Conservation (phyloP, 345 rosid species). For the Aquilaria yunnanensis region DNA sequence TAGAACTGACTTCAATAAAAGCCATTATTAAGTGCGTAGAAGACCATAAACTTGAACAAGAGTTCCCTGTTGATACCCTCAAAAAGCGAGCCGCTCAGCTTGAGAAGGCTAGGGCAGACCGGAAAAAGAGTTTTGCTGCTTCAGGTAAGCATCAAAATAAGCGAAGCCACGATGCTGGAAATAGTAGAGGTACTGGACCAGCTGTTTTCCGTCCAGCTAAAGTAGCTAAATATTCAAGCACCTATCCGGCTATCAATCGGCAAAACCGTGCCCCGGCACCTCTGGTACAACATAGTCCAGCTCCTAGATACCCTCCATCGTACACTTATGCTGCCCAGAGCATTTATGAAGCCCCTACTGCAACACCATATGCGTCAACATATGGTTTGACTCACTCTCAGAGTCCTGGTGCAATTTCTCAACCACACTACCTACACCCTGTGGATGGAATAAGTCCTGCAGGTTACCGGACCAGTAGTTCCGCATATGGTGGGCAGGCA, state of each 20-base stretch:
- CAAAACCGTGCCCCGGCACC: constrained; percentile 27
- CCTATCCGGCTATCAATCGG: constrained; percentile 25
- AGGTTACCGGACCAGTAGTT: constrained; percentile 18
- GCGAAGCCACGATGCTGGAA: constrained; percentile 24
- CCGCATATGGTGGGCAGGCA: constrained; percentile 25
- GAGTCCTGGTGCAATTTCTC: constrained; percentile 29
- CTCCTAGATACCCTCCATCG: constrained; percentile 31
- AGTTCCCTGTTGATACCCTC: constrained; percentile 33
- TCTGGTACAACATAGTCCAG: constrained; percentile 34
- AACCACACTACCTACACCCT: constrained; percentile 31
- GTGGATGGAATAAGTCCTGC: constrained; percentile 20
- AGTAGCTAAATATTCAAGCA: constrained; percentile 35
- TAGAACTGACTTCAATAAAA: constrained; percentile 44
- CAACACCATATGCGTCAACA: constrained; percentile 21
- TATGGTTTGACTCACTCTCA: constrained; percentile 28
- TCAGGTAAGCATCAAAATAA: constrained; percentile 35
- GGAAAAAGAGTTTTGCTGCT: constrained; percentile 34
- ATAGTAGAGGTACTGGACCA: constrained; percentile 25
- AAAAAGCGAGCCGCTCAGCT: constrained; percentile 36
- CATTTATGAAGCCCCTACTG: constrained; percentile 28
- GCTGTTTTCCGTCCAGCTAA: constrained; percentile 37
- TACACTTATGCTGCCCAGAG: constrained; percentile 35
- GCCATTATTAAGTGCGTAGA: constrained; percentile 51
- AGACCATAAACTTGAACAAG: constrained; percentile 51
- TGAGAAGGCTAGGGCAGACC: constrained; percentile 38